Conservation (phyloP, 345 rosid species). For the Camelina neglecta region DNA sequence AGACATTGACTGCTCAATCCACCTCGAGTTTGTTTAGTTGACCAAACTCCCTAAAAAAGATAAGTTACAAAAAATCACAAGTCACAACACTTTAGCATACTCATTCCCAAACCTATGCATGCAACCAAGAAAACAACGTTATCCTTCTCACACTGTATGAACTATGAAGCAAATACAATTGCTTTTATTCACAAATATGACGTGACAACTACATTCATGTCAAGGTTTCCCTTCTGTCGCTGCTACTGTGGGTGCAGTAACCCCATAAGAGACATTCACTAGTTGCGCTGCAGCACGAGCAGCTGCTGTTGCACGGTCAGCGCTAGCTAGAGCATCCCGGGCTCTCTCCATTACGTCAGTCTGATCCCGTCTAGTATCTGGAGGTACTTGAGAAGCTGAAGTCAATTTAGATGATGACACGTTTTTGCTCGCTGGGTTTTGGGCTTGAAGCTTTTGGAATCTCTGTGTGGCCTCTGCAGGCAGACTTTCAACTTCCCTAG, state of each 20-base stretch:
- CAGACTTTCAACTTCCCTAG: slow-evolving; percentile 49
- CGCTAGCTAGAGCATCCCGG: slow-evolving; percentile 80
- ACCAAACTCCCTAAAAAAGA: too few species aligned
- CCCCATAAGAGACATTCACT: slow-evolving; percentile 58
- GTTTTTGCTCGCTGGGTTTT: slow-evolving; percentile 39
- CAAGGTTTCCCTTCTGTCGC: slow-evolving; percentile 48
- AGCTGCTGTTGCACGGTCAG: slow-evolving; percentile 77
- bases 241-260: slow-evolving; percentile 36
- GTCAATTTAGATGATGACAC: slow-evolving; percentile 28
- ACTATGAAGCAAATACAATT: slow-evolving; percentile 27
- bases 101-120: slow-evolving; percentile 23
- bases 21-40: neutral
- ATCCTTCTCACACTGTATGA: neutral
- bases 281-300: slow-evolving; percentile 92
- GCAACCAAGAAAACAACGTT: neutral
- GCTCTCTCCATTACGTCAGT: slow-evolving; percentile 78
- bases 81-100: slow-evolving; percentile 15
- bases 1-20: neutral
- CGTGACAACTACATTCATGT: slow-evolving; percentile 28
- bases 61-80: neutral
- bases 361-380: slow-evolving; percentile 26
- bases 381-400: slow-evolving; percentile 27
- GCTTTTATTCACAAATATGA: slow-evolving; percentile 9
- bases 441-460: slow-evolving; percentile 44
- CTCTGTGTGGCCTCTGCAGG: slow-evolving; percentile 43